A percentile compares a stretch with the other conserved stretches of the same genome.
Conservation (phyloP, 345 rosid genomes). For the Gossypium sturtianum region DNA sequence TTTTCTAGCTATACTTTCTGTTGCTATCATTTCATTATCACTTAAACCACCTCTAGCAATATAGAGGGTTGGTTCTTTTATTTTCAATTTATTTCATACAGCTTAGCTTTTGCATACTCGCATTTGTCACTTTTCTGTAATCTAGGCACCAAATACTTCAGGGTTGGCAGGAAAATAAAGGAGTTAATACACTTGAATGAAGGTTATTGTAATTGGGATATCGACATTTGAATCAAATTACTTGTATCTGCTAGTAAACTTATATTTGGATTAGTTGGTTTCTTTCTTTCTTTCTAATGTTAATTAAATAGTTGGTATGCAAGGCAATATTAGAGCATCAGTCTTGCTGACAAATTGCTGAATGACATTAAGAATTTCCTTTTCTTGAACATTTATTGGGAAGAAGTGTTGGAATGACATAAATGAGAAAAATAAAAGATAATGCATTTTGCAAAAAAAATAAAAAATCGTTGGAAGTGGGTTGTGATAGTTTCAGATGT, state of each 20-base stretch:
- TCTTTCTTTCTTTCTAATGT: background rate
- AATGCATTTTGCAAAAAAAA: constrained; percentile 1
- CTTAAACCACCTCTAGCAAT: background rate
- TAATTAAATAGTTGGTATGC: background rate
- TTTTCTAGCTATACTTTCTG: background rate
- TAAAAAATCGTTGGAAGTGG: background rate
- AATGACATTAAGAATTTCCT: background rate
- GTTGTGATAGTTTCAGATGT: background rate
- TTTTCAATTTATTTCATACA: background rate
- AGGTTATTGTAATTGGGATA: background rate
- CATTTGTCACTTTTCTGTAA: background rate
- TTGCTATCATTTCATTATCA: background rate
- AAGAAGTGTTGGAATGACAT: background rate
- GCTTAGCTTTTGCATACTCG: background rate
- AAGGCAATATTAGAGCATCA: background rate
- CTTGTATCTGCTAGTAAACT: background rate
- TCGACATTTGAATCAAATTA: background rate
- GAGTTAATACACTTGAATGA: background rate
- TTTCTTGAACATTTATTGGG: background rate
- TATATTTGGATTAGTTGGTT: background rate
- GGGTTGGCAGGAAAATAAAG: background rate
- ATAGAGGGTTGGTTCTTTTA: background rate
- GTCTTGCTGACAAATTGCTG: background rate
- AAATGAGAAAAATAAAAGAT: background rate
- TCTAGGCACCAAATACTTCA: background rate